These are phyloP conservation scores for Coleophoma cylindrospora DNA, from an alignment of 2,329 filamentous ascomycete genomes.

Conservation along the genomic window DNA sequence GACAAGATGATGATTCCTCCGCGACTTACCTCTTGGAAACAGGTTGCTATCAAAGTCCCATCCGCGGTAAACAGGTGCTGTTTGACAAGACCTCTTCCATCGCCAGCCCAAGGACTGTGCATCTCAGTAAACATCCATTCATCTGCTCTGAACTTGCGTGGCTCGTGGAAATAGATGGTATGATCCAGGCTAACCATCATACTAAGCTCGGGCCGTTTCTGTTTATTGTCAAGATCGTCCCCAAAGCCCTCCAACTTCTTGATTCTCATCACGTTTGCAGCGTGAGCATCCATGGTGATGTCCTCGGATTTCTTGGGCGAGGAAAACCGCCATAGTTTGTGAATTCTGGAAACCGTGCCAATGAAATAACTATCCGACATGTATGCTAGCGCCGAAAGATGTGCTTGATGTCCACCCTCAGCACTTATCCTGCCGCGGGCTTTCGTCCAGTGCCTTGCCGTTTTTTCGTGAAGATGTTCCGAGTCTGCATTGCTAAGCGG, in stretches of 20 bases:
- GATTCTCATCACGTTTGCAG: conserved; percentile 38
- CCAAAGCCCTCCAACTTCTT: conserved; percentile 26
- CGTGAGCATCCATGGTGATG: conserved; percentile 33
- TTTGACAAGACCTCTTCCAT: conserved; percentile 70
- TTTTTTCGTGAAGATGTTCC: conserved; percentile 57
- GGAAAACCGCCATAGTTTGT: conserved; percentile 72
- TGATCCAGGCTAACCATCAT: conserved; percentile 86
- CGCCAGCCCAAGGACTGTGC: conserved; percentile 74
- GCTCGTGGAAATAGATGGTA: conserved; percentile 64
- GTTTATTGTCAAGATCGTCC: conserved; percentile 43
- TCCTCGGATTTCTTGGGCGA: conserved; percentile 29
- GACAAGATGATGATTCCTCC: not conserved
- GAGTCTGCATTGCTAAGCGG: conserved; percentile 48
- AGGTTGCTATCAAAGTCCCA: conserved; percentile 71
- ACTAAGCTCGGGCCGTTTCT: conserved; percentile 55
- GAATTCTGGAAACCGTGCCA: conserved; percentile 77
- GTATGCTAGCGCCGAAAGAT: conserved; percentile 85
- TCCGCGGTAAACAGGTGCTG: conserved; percentile 70
- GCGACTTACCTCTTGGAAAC: conserved; percentile 63
- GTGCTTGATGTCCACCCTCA: conserved; percentile 70
- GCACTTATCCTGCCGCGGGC: conserved; percentile 69
- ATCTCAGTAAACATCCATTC: conserved; percentile 80
- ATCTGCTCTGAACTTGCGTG: conserved; percentile 50
- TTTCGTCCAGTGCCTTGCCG: conserved; percentile 69
- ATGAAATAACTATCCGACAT: conserved; percentile 93